A percentile compares a stretch with the other conserved stretches of the same genome.
Conservation (phyloP, 139 green algal species). For the Auxenochlorella pyrenoidosa region DNA sequence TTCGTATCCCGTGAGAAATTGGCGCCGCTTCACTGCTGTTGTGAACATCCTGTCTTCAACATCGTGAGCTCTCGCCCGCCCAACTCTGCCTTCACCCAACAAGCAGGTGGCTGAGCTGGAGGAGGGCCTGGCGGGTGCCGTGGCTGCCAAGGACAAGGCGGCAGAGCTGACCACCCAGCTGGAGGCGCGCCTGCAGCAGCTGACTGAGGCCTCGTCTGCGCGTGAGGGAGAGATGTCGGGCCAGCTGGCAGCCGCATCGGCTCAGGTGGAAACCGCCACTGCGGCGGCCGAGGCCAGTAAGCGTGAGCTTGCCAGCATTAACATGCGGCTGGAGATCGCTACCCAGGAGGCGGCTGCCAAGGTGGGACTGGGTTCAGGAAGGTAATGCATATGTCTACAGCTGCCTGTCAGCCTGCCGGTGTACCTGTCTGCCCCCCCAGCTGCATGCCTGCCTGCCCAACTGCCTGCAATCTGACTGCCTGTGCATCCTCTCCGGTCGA, state of each 20-base stretch:
- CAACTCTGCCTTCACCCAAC: too few relatives aligned
- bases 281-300: neutral
- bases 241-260: neutral
- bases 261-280: neutral
- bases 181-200: neutral
- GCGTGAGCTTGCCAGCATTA: constrained; percentile 25
- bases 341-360: neutral
- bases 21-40: too few relatives aligned
- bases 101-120: constrained; percentile 13
- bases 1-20: too few relatives aligned
- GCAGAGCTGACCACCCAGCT: neutral
- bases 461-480: neutral
- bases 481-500: too few relatives aligned
- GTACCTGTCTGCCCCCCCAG: neutral
- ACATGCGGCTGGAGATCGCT: constrained; percentile 36
- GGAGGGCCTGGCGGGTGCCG: neutral
- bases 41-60: too few relatives aligned
- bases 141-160: neutral
- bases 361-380: neutral
- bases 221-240: constrained; percentile 19
- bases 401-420: neutral
- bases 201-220: neutral
- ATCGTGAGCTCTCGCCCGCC: too few relatives aligned
- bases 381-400: neutral
- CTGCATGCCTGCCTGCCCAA: neutral